Evolutionary conservation across 805 yeast species (phyloP).

Genomic region (Grigorovia transvaalensis): DNA sequence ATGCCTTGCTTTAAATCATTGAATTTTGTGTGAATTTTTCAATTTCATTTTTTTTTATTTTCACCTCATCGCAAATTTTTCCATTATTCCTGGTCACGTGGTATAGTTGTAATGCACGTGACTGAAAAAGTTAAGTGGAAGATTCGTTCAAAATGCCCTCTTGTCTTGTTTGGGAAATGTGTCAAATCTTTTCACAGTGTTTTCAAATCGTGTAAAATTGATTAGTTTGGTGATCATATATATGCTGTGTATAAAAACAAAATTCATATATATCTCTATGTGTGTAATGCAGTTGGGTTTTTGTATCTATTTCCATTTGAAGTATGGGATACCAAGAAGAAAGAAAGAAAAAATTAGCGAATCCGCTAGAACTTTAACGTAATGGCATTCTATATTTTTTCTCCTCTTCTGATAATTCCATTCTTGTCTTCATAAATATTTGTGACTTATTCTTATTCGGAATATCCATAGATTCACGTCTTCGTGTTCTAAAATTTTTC

Average conservation of each 20-base stretch:
- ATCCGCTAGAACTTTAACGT: background rate
- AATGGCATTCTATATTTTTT: conserved; percentile 4
- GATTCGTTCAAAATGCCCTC: no score
- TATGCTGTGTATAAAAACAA: no score
- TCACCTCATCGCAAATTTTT: background rate
- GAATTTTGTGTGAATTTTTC: no score
- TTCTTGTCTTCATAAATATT: conserved; percentile 23
- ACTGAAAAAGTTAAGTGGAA: no score
- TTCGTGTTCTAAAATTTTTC: background rate
- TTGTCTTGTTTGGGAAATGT: background rate
- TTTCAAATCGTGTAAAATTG: no score
- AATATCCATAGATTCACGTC: conserved; percentile 27
- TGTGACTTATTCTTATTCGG: conserved; percentile 22
- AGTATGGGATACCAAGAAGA: background rate
- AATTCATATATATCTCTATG: no score
- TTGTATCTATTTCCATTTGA: background rate
- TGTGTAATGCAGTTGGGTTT: background rate
- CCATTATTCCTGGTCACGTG: background rate
- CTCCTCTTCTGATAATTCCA: conserved; percentile 27
- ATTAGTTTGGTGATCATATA: no score
- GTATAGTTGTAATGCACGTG: background rate
- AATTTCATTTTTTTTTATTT: background rate
- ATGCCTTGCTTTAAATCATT: no score
- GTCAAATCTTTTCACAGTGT: background rate
- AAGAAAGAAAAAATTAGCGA: no score